These are phyloP conservation scores for Rhynchosporium graminicola DNA, from an alignment of 2,329 filamentous ascomycete species.

Conservation along the genomic window DNA sequence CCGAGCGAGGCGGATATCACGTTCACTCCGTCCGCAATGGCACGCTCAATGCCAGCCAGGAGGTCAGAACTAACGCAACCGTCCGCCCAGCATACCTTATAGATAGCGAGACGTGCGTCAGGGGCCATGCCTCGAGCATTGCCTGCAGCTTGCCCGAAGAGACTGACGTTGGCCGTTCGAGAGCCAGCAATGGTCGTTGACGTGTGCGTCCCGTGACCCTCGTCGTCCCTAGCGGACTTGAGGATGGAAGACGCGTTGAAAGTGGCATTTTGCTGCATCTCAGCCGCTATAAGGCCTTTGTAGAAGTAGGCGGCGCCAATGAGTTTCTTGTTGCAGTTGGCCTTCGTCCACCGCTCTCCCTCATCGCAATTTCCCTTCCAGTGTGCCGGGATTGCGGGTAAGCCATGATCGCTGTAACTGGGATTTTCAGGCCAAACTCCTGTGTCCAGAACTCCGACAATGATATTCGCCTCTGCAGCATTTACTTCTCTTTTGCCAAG, in stretches of 20 bases:
- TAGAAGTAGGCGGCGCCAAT: neutral
- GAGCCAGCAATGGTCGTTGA: neutral
- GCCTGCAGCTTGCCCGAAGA: neutral
- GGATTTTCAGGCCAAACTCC: neutral
- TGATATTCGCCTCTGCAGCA: neutral
- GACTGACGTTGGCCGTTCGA: neutral
- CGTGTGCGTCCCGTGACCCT: neutral
- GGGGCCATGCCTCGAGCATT: neutral
- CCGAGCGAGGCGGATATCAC: neutral
- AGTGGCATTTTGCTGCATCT: neutral
- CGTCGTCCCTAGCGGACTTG: neutral
- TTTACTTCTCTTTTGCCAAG: neutral
- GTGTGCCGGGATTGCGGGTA: neutral
- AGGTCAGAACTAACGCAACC: neutral
- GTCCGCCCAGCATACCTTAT: neutral
- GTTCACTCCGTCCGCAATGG: neutral
- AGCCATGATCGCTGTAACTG: neutral
- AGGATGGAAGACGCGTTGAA: no score
- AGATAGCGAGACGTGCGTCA: neutral
- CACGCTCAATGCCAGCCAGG: neutral
- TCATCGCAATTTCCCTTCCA: neutral
- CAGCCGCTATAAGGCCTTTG: neutral
- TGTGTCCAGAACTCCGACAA: neutral
- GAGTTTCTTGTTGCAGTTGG: slow-evolving; percentile 6
- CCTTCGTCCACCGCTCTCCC: neutral